Base-by-base conservation (phyloP, 2,329 filamentous ascomycete genomes). In the Phoma sp. region DNA sequence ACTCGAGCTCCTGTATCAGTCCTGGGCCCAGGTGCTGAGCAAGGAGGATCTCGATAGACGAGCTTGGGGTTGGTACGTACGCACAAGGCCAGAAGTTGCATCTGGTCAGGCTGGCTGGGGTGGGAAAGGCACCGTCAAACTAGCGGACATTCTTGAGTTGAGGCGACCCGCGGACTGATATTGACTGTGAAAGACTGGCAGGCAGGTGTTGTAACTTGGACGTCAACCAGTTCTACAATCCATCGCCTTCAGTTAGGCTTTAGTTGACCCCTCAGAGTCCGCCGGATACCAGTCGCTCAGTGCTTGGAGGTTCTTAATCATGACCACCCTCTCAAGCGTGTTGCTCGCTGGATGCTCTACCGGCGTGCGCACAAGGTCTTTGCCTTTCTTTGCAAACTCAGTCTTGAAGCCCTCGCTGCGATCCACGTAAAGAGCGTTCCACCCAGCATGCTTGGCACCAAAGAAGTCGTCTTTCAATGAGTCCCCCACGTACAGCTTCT, bases 11-110 rank as follows among this genome's bases (percentile, higher is more conserved):
- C 72, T 96, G 1, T 92, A 86, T 65, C 80, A 82, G 41, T 94
- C 90, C 57, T 96, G 92, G 92, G 81, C 82, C 1, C 76, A 79
- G n/a, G 81, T 85, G 27, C 72, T 96, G 31, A 81, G 76, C 24
- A 76, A 77, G 4, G 80, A 83, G 15, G 90, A 96, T 65, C 78
- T 96, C 47, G 90, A 96, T 70, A 82, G 82, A 58, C 84, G 87
- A 55, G 90, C 91, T 17, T 96, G 91, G 90, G 79, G 79, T 10
- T 96, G 92, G 92, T 96, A 96, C 74, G 80, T 89, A 1, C 82
- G 84, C 21, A 85, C 93, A 19, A 81, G 92, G 59, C 92, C 92
- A 0, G 87, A 91, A 19, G 89, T 96, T 2, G 86, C 90, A 55
- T 77, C 81, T 52, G 92, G 92, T 0, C 84, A 85, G 43, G 84